Conservation (phyloP, 164 flowering plant genomes). For the Tetracentron sinense region DNA sequence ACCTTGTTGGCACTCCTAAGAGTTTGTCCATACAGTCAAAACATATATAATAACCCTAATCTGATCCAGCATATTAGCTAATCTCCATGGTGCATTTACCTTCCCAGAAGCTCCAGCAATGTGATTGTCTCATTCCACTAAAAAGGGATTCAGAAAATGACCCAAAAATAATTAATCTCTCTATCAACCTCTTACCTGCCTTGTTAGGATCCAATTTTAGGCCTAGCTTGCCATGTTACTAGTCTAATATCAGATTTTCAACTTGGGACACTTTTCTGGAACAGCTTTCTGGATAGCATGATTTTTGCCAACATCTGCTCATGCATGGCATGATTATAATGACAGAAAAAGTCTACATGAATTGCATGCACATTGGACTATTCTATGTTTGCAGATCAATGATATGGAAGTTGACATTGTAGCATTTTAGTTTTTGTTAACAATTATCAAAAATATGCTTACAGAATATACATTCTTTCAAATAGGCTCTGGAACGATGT, state of each 20-base stretch:
- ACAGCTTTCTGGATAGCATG: background rate
- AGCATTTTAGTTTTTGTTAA: background rate
- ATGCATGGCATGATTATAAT: background rate
- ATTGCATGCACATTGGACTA: background rate
- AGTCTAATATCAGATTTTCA: background rate
- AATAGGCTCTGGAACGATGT: conserved; percentile 74
- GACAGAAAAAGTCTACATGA: background rate
- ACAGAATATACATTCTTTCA: conserved; percentile 1
- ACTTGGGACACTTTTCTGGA: background rate
- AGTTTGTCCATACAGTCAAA: background rate
- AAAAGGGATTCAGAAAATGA: background rate
- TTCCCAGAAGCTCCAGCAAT: no score
- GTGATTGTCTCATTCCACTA: no score
- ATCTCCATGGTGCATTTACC: no score
- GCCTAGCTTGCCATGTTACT: background rate
- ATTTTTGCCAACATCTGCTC: background rate
- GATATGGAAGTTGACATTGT: background rate
- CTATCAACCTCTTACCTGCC: background rate
- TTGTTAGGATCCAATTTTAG: background rate
- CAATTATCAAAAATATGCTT: conserved; percentile 1
- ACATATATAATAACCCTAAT: no score
- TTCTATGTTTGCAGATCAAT: background rate
- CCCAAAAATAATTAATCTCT: background rate
- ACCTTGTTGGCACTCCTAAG: background rate
- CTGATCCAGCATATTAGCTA: no score